A percentile compares a stretch with the other conserved stretches of the same genome.
Conservation (phyloP, 2,329 filamentous ascomycete genomes). For the Apiospora malaysiana region DNA sequence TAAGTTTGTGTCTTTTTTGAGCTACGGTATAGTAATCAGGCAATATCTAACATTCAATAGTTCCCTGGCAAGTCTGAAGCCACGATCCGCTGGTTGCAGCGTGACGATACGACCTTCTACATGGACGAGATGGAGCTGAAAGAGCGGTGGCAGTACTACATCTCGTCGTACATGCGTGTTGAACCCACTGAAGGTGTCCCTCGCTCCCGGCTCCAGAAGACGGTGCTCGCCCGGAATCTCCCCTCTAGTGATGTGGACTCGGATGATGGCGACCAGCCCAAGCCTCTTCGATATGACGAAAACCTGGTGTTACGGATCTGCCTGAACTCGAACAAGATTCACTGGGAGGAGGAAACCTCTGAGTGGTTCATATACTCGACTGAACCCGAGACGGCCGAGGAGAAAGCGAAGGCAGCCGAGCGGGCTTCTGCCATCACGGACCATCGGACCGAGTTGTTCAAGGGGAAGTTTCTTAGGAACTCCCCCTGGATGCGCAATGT, state of each 20-base stretch:
- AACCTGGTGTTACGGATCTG: conserved; percentile 76
- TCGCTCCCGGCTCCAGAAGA: conserved; percentile 68
- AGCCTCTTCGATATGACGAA: conserved; percentile 67
- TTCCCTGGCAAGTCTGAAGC: conserved; percentile 72
- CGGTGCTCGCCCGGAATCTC: conserved; percentile 74
- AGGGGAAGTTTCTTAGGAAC: conserved; percentile 83
- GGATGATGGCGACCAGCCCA: conserved; percentile 67
- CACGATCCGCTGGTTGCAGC: conserved; percentile 73
- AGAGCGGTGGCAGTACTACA: conserved; percentile 92
- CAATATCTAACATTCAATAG: conserved; percentile 45
- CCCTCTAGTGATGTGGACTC: conserved; percentile 66
- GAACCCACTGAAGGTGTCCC: conserved; percentile 85
- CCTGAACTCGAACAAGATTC: conserved; percentile 78
- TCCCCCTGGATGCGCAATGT: conserved; percentile 80
- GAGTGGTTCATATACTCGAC: conserved; percentile 78
- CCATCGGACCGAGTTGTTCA: conserved; percentile 72
- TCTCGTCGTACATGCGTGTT: conserved; percentile 86
- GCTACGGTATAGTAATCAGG: conserved; percentile 23
- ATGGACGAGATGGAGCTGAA: conserved; percentile 85
- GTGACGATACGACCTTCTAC: conserved; percentile 79
- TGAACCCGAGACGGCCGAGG: conserved; percentile 70
- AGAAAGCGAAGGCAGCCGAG: conserved; percentile 64
- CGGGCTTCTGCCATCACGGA: conserved; percentile 60
- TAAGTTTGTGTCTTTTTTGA: conserved; percentile 56
- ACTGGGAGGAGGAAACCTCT: conserved; percentile 73